These are phyloP conservation scores for Brettanomyces sp. DNA, from an alignment of 805 yeast species.

Conservation along the genomic window DNA sequence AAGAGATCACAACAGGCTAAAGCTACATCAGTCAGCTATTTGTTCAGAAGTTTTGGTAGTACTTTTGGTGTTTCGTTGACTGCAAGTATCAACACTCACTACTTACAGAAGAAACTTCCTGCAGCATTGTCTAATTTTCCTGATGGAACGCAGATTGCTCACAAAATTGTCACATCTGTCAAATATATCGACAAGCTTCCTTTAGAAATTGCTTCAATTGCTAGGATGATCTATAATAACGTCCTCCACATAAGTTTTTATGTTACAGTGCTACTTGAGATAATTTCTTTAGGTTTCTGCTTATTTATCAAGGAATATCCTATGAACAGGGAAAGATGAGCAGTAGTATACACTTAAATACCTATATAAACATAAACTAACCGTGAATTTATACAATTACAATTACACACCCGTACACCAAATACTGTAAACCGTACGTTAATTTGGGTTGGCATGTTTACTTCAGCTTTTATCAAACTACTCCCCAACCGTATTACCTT, in stretches of 20 bases:
- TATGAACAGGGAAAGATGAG: neutral
- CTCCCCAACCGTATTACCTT: too few relatives aligned
- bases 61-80: slow-evolving; percentile 38
- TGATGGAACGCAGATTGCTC: neutral
- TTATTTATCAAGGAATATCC: neutral
- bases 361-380: too few relatives aligned
- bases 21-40: slow-evolving; percentile 83
- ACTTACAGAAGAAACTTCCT: slow-evolving; percentile 1
- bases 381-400: too few relatives aligned
- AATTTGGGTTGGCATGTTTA: too few relatives aligned
- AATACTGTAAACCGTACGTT: too few relatives aligned
- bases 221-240: neutral
- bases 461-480: too few relatives aligned
- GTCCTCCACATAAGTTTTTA: neutral
- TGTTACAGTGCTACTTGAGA: neutral
- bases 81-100: neutral
- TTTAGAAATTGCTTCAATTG: neutral
- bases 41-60: slow-evolving; percentile 47
- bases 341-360: too few relatives aligned
- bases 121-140: neutral
- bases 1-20: slow-evolving; percentile 66
- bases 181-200: slow-evolving; percentile 1
- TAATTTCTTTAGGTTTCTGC: neutral
- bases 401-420: too few relatives aligned
- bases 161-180: neutral